Percentiles rank a stretch among this genome's conserved stretches.
Conservation (phyloP, 2,329 filamentous ascomycete genomes). For the Penicillium palitans region DNA sequence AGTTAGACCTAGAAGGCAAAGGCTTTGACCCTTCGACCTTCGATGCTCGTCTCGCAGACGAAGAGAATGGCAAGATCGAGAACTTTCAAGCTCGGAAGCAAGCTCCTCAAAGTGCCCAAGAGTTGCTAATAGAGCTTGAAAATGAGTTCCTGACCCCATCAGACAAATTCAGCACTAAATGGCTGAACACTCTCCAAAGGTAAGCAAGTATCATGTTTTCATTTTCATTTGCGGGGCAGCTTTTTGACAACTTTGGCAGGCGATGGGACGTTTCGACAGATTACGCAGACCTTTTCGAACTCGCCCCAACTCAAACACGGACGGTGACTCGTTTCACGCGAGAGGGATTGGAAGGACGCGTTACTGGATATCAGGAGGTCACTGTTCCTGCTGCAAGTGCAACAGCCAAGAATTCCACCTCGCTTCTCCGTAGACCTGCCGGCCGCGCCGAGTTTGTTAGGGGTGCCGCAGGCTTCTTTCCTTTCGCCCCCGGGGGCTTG, state of each 20-base stretch:
- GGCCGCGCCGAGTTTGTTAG: constrained; percentile 86
- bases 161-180: constrained; percentile 74
- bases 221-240: constrained; percentile 1
- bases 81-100: constrained; percentile 46
- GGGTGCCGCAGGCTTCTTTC: constrained; percentile 89
- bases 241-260: constrained; percentile 33
- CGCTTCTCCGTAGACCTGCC: constrained; percentile 80
- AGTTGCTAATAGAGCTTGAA: constrained; percentile 71
- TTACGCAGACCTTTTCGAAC: constrained; percentile 78
- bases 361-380: constrained; percentile 91
- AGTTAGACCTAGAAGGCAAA: constrained; percentile 30
- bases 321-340: constrained; percentile 92
- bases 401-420: constrained; percentile 94
- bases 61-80: constrained; percentile 32
- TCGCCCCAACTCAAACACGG: constrained; percentile 87
- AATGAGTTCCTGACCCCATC: constrained; percentile 76
- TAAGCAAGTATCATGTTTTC: constrained; percentile 45
- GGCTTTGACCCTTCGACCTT: constrained; percentile 26
- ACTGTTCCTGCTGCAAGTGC: constrained; percentile 86
- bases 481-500: constrained; percentile 86
- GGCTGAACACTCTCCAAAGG: constrained; percentile 88
- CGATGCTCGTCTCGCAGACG: constrained; percentile 33
- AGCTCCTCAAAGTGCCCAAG: constrained; percentile 52
- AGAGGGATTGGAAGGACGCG: constrained; percentile 86
- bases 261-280: constrained; percentile 81